Base-by-base conservation (phyloP, 2,329 filamentous ascomycete species). In the Colletotrichum scovillei region DNA sequence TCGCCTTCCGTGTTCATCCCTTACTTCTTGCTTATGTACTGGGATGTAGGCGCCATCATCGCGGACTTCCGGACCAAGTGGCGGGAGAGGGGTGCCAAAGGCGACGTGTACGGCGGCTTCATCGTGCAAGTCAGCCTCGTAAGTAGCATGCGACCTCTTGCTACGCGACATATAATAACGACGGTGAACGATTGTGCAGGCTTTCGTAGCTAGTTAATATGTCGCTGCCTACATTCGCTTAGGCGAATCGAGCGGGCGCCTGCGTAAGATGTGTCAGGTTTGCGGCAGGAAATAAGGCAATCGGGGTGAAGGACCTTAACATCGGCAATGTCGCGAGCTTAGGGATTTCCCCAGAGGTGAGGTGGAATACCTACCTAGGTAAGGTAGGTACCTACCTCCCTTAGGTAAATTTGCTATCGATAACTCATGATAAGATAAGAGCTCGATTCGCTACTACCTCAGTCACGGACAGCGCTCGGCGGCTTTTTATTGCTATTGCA, bases 11-110 rank as follows among this genome's bases (percentile, higher is more conserved):
- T 92, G 92, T 80, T 98, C 97, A 83, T 99, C 97, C 72, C 93
- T 94, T 81, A 97, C 95, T 81, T 98, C 96, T 86, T 99, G 97
- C 85, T 98, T 98, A 95, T 97, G 98, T n/a, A 98, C 84, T 0
- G 97, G 97, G 19, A 98, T 90, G 80, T 95, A 98, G 53, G 94
- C 95, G 74, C 95, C 96, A 85, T 98, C 94, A 82, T 98, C 95
- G 78, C 95, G 92, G 49, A 90, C 88, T 24, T 94, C 90, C 62
- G 92, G 88, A 79, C 97, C 94, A 73, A 91, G 85, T 4, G 94
- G 90, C 1, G 95, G 95, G 19, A 99, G 88, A 9, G 95, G 92
- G 3, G 95, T 98, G 80, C 97, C 97, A 81, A 93, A 97, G 69
- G 93, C 80, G 69, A 93, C 93, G 82, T 91, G 97, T 0, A 94